Evolutionary conservation across 1,284 basidiomycete genomes (phyloP).

Genomic region (Heterobasidion parviporum): DNA sequence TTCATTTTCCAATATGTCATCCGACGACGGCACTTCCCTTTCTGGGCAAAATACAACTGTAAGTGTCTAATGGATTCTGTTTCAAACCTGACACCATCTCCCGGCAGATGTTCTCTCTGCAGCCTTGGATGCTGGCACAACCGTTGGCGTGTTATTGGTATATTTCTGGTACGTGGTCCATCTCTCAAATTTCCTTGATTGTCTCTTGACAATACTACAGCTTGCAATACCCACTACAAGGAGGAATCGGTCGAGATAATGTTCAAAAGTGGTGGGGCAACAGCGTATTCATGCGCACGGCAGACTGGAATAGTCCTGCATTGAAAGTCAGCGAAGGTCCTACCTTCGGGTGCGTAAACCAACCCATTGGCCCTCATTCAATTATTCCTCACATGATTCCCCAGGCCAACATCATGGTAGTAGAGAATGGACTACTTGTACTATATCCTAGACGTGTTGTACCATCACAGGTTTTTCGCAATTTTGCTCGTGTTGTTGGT

Average conservation of each 20-base stretch:
- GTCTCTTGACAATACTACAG: slow-evolving; percentile 7
- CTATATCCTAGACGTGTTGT: not conserved
- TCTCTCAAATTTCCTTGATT: not conserved
- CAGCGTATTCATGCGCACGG: slow-evolving; percentile 36
- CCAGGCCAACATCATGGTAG: slow-evolving; percentile 1
- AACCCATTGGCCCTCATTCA: not conserved
- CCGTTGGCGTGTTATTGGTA: slow-evolving; percentile 22
- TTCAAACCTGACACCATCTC: not conserved
- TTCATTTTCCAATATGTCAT: slow-evolving; percentile 50
- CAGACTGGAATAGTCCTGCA: slow-evolving; percentile 20
- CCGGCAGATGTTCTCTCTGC: slow-evolving; percentile 4
- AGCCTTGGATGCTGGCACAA: slow-evolving; percentile 4
- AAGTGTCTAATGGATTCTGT: not conserved
- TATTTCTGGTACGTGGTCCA: slow-evolving; percentile 38
- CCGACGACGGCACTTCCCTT: slow-evolving; percentile 38
- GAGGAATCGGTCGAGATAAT: slow-evolving; percentile 45
- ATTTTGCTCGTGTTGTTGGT: not conserved
- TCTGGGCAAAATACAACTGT: slow-evolving; percentile 53
- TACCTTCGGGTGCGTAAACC: slow-evolving; percentile 1
- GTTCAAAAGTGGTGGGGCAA: slow-evolving; percentile 72
- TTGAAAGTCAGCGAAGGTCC: not conserved
- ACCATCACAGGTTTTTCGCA: not conserved
- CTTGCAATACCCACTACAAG: slow-evolving; percentile 57
- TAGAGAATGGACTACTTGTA: not conserved
- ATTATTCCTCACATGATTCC: not conserved